Base-by-base conservation (phyloP, 2,329 filamentous ascomycete genomes). In the Chalaropsis thielavioides region DNA sequence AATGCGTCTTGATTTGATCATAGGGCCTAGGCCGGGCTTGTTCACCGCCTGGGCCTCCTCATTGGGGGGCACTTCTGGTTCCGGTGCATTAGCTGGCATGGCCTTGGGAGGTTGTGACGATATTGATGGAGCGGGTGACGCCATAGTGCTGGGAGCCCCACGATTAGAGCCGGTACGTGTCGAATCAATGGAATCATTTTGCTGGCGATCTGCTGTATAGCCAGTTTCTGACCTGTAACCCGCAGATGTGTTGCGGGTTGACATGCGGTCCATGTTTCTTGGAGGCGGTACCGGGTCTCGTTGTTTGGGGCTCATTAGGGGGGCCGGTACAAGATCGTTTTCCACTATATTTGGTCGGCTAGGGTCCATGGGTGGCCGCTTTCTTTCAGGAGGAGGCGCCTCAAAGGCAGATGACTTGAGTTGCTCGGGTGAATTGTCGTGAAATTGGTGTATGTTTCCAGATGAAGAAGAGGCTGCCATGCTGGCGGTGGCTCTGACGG, bases 21-120 rank as follows among this genome's bases (percentile, higher is more conserved):
- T 96, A 1, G 92, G 89, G 0, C 90, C 90, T 5, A 95, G 80
- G 0, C 90, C 91, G 19, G 90, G 90, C 17, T 81, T 79, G 63
- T 79, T 61, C 0, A 60, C 76, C 3, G 70, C 68, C 5, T 73
- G 72, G 1, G 68, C 19, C 2, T 54, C 13, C 5, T 61, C 58
- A 60, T 63, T 41, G 3, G 72, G 69, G 3, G 63, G 44, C 7
- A 17, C 46, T 10, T 65, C 62, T 6, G 72, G 69, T 41, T 74
- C 73, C 38, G 70, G 67, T 17, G 67, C 63, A 59, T 69, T 65
- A 17, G 35, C 58, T 22, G 67, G 41, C 1, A 69, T 49, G 7
- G 67, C 49, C 41, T 68, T 66, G 11, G 64, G 5, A n/a, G 68
- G 62, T 58, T 66, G 60, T 58, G 67, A 63, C 7, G 68, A 59